Base-by-base conservation (phyloP, 768 basidiomycete species). In the Amanita rimosa region DNA sequence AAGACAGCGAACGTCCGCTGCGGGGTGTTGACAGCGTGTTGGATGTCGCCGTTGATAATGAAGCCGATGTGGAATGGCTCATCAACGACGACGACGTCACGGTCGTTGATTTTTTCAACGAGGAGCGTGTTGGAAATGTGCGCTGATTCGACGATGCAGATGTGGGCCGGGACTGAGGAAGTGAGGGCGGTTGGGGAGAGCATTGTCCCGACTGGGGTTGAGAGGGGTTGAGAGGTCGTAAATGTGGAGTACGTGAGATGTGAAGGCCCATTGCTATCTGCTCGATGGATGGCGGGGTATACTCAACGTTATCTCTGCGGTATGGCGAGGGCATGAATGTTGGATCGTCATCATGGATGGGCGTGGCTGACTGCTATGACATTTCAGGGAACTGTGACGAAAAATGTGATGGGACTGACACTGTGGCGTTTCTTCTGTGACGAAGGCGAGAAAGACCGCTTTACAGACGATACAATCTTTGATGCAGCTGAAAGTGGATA, bases 231-330 rank as follows among this genome's bases (percentile, higher is more conserved):
- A 66, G 59, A 7, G 74, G 70, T 37, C 78, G 73, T 24, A 86
- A 64, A 59, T 86, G 84, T 3, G 85, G 85, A 1, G 85, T 87
- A 33, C 81, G 77, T 5, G 85, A 86, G 26, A 83, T 66, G 61
- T 87, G 85, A 19, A 87, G 70, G 16, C 85, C 85, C 83, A 87
- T 86, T 11, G 82, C 80, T 52, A 87, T 87, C 64, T 87, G 84
- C 57, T 83, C 78, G 35, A 85, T 72, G 41, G 21, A 66, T 50
- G 22, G 69, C 53, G 24, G 72, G 61, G 52, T 72, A 68, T 31
- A 55, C 51, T 14, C 61, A 56, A 53, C 62, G 46, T 49, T 57
- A 26, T 43, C 61, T 35, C 59, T 58, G 21, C 60, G 62, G 34
- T 55, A 57, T 9, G 55, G 53, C 3, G 24, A 49, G 26, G 31